Base-by-base conservation (phyloP, 2,329 filamentous ascomycete species). In the Colletotrichum sublineola region DNA sequence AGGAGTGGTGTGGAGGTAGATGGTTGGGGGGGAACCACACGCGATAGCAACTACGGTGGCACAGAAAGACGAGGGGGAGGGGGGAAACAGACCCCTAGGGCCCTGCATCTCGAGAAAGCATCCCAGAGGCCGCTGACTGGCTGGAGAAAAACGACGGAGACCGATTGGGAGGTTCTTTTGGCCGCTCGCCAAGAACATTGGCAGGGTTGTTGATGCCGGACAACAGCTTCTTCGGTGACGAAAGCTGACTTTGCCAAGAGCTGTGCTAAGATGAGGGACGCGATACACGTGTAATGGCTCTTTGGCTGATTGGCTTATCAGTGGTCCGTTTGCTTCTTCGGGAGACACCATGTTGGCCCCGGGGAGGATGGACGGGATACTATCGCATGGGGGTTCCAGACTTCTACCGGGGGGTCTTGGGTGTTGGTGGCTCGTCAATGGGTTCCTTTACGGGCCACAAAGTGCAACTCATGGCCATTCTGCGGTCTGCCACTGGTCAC, bases 281-380 rank as follows among this genome's bases (percentile, higher is more conserved):
- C 12, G 42, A 53, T 60, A 46, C 71, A 73, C 71, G 67, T 73
- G 67, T 63, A 62, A 57, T 62, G 29, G 55, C 53, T n/a, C 31
- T 72, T 33, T 33, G n/a, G 38, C 42, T 67, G 71, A 73, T 73
- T 73, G 71, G 71, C 67, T 73, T 63, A 73, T 73, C 71, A 73
- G 53, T 67, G 62, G 67, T 33, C 24, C 29, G 52, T 71, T 67
- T 71, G 40, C 67, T 62, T 58, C 40, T 65, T 72, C 42, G n/a
- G 53, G 61, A 65, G 66, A 57, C 36, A 33, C 38, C 18, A 53
- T 8, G 46, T 48, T 55, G 44, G 24, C 61, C 33, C 15, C 53
- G 52, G 24, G 33, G 52, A 50, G 1, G 6, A 24, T 14, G 46
- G 55, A 29, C 61, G 67, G 20, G 44, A 9, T n/a, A 20, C 20